Percentiles rank a stretch among this genome's conserved stretches.
Conservation (phyloP, 495 filamentous ascomycete genomes). For the Podospora pseudoanserina region DNA sequence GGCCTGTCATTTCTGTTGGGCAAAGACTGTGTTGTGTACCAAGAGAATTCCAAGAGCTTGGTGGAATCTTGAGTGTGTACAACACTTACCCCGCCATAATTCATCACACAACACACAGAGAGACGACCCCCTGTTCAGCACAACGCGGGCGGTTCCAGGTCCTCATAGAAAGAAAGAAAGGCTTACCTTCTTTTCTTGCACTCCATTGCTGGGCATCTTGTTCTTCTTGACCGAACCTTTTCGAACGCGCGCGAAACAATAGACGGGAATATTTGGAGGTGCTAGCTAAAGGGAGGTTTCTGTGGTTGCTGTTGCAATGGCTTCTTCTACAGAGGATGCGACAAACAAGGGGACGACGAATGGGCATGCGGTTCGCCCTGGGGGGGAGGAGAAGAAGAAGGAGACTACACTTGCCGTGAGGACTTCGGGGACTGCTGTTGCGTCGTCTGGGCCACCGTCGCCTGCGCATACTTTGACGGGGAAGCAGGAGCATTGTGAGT, state of each 20-base stretch:
- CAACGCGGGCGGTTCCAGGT: neutral
- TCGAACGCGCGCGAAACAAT: neutral
- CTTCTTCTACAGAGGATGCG: neutral
- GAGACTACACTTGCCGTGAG: neutral
- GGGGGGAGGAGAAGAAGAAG: neutral
- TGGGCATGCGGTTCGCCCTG: conserved; percentile 16
- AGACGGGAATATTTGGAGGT: neutral
- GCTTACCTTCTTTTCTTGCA: neutral
- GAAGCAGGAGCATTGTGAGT: conserved; percentile 95
- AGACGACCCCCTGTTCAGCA: neutral
- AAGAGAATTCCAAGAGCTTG: neutral
- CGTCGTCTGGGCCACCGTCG: neutral
- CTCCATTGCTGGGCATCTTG: neutral
- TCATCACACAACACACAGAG: neutral
- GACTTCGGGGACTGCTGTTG: neutral
- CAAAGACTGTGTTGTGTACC: neutral
- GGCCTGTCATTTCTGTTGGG: neutral
- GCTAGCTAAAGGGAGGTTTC: neutral
- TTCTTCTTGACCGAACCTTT: neutral
- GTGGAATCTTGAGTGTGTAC: neutral
- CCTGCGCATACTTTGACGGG: conserved; percentile 63
- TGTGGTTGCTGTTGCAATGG: conserved; percentile 3
- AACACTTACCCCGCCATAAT: neutral
- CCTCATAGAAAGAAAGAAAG: neutral
- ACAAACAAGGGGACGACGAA: conserved; percentile 5